These are phyloP conservation scores for Fusarium oxysporum DNA, from an alignment of 2,329 filamentous ascomycete genomes.

Conservation along the genomic window DNA sequence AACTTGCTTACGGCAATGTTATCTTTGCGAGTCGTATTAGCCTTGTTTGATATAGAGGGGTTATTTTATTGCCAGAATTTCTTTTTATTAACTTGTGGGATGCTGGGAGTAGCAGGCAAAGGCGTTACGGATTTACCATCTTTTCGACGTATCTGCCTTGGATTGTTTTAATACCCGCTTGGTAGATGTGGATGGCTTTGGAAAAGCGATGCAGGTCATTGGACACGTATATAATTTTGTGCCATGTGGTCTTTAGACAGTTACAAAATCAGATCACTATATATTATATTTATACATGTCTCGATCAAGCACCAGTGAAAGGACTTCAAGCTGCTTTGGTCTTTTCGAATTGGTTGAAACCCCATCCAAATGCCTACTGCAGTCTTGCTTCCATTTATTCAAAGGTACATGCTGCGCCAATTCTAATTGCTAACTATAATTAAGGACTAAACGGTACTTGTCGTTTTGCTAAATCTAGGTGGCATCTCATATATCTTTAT, in stretches of 20 bases:
- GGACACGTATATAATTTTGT: constrained; percentile 32
- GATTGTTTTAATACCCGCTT: constrained; percentile 41
- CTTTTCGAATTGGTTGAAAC: neutral
- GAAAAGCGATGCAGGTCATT: constrained; percentile 39
- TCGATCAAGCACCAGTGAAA: no score
- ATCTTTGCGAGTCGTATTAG: constrained; percentile 30
- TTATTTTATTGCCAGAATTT: constrained; percentile 16
- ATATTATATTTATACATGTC: neutral
- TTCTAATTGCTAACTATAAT: neutral
- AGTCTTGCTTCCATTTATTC: neutral
- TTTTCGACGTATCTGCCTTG: constrained; percentile 19
- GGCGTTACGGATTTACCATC: constrained; percentile 38
- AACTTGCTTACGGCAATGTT: neutral
- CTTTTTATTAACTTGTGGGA: constrained; percentile 11
- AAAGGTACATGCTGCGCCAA: neutral
- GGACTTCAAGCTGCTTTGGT: no score
- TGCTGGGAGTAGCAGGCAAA: constrained; percentile 43
- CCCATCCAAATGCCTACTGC: neutral
- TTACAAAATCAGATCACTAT: constrained; percentile 36
- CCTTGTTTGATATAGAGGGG: constrained; percentile 36
- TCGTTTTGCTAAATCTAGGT: neutral
- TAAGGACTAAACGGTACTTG: neutral
- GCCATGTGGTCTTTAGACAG: constrained; percentile 34
- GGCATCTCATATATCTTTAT: neutral
- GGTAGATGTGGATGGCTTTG: constrained; percentile 38